These are phyloP conservation scores for Linum trigynum DNA, from an alignment of 345 rosid species.

Conservation along the genomic window DNA sequence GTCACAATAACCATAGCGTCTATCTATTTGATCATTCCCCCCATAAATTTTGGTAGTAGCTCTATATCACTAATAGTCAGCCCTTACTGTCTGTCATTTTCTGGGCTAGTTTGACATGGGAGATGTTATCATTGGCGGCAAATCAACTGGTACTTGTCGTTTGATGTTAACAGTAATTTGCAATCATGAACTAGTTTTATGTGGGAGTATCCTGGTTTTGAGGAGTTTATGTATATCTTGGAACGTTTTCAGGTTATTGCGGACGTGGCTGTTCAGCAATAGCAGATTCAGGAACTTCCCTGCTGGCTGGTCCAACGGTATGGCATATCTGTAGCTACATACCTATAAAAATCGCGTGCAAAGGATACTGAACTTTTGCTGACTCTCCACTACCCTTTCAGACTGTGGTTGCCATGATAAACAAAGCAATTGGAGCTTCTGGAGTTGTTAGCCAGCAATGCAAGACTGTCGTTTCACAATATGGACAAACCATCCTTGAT, in stretches of 20 bases:
- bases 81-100: background rate
- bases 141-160: conserved; percentile 21
- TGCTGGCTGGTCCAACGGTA: conserved; percentile 30
- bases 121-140: conserved; percentile 21
- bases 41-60: background rate
- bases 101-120: conserved; percentile 26
- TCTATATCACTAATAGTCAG: background rate
- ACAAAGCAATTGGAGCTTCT: conserved; percentile 23
- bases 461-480: conserved; percentile 21
- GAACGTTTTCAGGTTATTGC: conserved; percentile 17
- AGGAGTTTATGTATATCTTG: background rate
- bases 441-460: conserved; percentile 27
- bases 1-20: background rate
- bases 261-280: conserved; percentile 25
- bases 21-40: too few species aligned
- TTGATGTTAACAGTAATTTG: background rate
- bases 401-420: conserved; percentile 26
- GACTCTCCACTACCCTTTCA: background rate
- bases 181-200: background rate
- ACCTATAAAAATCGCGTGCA: background rate
- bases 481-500: conserved; percentile 19
- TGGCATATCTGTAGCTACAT: background rate
- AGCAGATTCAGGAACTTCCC: conserved; percentile 30
- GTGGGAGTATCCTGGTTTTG: background rate
- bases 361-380: background rate